Base-by-base conservation (phyloP, 108 stramenopile species). In the Nitzschia inconspicua region DNA sequence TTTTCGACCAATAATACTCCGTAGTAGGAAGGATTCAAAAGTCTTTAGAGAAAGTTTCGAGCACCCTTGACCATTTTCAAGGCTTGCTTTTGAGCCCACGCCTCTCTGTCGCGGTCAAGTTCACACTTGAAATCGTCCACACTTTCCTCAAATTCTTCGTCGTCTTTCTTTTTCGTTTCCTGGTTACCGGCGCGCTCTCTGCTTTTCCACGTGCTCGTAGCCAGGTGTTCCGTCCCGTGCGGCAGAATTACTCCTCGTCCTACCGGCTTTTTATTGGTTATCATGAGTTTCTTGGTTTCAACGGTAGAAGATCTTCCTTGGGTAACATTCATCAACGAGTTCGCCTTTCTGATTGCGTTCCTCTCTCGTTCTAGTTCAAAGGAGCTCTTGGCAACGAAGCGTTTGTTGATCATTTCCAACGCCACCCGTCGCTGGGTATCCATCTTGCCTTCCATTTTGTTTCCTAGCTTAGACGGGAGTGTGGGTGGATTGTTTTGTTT, bases 91-190 rank as follows among this genome's bases (percentile, higher is more conserved):
- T 35, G 23, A 7, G 74, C 74, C 8, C 50, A 53, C 49, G 41
- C 20, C 35, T 68, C 67, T 41, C 62, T 30, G 13, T 68, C 74
- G 35, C 54, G 20, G 20, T 68, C 57, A 22, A 58, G 13, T 19
- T 48, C 11, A 39, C 52, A 58, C 51, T 75, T 75, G 66, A 53
- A 72, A 37, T 63, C 64, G 35, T 60, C 30, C 20, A 65, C 54
- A 4, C 51, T 52, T 34, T 65, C 62, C n/a, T 47, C 24, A 4
- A 64, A 28, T 19, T 57, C 55, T 32, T 58, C 72, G 23, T 40
- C 3, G 23, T 14, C 32, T 50, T 37, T 36, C 47, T 56, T 14
- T 39, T 39, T 31, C 27, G 14, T 31, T 54, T 27, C 26, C 48
- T 72, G 11, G 44, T 34, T 18, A 60, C 59, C 2, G 63, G 51